Base-by-base conservation (phyloP, 2,329 filamentous ascomycete species). In the Juglanconis juglandina region DNA sequence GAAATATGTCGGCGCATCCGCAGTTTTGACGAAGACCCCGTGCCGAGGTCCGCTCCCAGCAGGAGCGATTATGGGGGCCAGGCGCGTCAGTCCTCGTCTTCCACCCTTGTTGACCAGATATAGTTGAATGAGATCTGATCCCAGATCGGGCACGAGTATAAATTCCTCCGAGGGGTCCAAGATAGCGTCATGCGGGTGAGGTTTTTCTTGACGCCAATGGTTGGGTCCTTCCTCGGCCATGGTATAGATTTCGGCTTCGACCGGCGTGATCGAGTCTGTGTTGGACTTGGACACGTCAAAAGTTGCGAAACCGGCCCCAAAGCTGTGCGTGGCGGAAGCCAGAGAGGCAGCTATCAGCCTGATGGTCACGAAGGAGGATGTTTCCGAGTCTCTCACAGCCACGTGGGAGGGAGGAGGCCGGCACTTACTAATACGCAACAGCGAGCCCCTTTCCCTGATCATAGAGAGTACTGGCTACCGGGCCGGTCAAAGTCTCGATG, bases 141-240 rank as follows among this genome's bases (percentile, higher is more conserved):
- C 85, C 6, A 93, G 78, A 66, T 91, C 88, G 1, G 87, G 87
- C 9, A 86, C 80, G 8, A 90, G 68, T 33, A 90, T 66, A 71
- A 82, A 91, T 14, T 77, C 67, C 5, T 81, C 82, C 2, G 84
- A 87, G 5, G 87, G 88, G 69, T 91, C 88, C 37, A 87, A 69
- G 55, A 88, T 70, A n/a, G 83, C 80, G 68, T 88, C 75, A 71
- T 90, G 88, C 24, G 87, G 86, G 68, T 88, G 86, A 2, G 87
- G 76, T 4, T 79, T 76, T 46, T 82, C 76, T 71, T 89, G 85
- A 54, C 83, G 81, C 4, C 72, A 69, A 2, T 74, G 68, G 57
- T 75, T 69, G 44, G 76, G 68, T 0, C 77, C 76, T 5, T 75
- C 72, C 8, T 71, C 67, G 10, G 66, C 63, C 63, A 81, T 69